phyloP scores from a whole-genome alignment of 306 rosid genomes.

The Quercus parvula region DNA sequence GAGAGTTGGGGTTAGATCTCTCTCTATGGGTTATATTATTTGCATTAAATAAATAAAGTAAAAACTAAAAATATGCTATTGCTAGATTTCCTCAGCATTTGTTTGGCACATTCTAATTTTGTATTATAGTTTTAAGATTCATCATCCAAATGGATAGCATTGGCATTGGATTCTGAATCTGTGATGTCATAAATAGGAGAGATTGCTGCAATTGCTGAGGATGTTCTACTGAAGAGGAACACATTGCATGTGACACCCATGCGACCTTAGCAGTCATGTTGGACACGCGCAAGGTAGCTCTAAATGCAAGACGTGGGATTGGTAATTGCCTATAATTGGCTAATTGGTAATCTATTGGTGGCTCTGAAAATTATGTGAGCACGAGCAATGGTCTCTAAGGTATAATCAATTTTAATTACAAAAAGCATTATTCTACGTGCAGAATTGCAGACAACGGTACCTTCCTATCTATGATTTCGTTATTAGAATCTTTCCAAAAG shows the following conservation, averaged over 20 bases:
- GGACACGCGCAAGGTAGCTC: neutral
- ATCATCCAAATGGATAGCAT: neutral
- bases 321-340: too few species aligned
- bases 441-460: neutral
- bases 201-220: neutral
- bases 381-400: neutral
- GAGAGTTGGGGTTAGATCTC: too few species aligned
- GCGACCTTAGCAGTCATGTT: neutral
- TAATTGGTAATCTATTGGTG: neutral
- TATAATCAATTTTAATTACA: neutral
- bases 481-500: neutral
- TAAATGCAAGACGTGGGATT: neutral
- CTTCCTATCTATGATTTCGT: neutral
- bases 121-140: too few species aligned
- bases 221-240: neutral
- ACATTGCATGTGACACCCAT: constrained; percentile 22
- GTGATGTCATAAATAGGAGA: neutral
- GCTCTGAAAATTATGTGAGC: neutral
- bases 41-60: too few species aligned
- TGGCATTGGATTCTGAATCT: constrained; percentile 14
- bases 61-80: too few species aligned
- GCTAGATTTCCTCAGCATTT: neutral
- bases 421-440: neutral
- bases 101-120: neutral
- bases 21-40: too few species aligned